phyloP scores from a whole-genome alignment of 495 filamentous ascomycete genomes.

The Trichoderma gamsii region DNA sequence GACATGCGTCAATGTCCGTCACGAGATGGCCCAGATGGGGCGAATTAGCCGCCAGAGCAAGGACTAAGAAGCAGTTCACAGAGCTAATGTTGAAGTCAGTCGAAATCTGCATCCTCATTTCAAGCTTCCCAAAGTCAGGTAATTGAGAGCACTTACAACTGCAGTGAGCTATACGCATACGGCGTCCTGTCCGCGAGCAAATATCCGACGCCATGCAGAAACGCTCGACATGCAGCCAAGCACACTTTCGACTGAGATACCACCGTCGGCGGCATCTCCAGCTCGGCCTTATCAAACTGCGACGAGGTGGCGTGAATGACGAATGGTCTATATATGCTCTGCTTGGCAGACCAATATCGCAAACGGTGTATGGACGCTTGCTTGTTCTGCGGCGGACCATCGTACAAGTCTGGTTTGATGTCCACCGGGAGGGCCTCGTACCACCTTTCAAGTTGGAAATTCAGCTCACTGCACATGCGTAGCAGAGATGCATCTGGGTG shows the following conservation, averaged over 20 bases:
- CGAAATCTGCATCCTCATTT: neutral
- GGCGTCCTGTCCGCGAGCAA: constrained; percentile 3
- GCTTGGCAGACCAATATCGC: constrained; percentile 2
- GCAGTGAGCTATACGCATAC: constrained; percentile 1
- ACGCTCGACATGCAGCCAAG: neutral
- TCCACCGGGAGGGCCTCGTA: constrained; percentile 4
- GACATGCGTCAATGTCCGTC: neutral
- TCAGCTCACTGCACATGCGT: constrained; percentile 1
- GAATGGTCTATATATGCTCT: neutral
- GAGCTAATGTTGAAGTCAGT: neutral
- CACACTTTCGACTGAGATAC: neutral
- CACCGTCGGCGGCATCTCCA: neutral
- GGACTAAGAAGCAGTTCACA: neutral
- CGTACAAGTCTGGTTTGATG: neutral
- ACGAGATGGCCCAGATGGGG: constrained; percentile 1
- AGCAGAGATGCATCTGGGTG: neutral
- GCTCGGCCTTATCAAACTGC: neutral
- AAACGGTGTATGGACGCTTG: neutral
- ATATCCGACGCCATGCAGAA: neutral
- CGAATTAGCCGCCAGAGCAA: constrained; percentile 2
- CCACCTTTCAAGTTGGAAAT: neutral
- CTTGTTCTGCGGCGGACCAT: neutral
- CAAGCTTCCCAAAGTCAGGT: neutral
- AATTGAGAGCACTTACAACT: neutral
- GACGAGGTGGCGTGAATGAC: constrained; percentile 7